These are phyloP conservation scores for Inga oerstediana DNA, from an alignment of 306 rosid species.

Conservation along the genomic window DNA sequence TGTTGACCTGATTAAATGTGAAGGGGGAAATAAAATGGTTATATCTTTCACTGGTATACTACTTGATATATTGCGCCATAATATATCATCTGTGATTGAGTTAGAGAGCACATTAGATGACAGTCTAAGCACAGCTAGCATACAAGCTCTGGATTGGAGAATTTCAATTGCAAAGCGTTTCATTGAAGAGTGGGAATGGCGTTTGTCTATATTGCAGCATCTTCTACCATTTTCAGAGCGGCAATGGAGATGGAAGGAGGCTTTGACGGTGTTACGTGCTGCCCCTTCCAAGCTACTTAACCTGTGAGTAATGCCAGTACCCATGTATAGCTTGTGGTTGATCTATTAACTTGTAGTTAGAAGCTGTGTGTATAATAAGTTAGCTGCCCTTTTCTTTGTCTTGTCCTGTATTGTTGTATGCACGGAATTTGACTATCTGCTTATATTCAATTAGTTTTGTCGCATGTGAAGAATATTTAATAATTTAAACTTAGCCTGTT, in stretches of 20 bases:
- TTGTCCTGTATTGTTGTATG: not conserved
- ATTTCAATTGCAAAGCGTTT: constrained; percentile 71
- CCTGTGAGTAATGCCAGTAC: constrained; percentile 68
- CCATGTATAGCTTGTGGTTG: not conserved
- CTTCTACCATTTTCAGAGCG: constrained; percentile 93
- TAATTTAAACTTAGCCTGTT: constrained; percentile 6
- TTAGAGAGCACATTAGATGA: constrained; percentile 59
- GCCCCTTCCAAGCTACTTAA: constrained; percentile 95
- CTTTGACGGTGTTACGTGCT: constrained; percentile 86
- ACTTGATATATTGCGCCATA: constrained; percentile 66
- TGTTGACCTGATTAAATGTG: constrained; percentile 48
- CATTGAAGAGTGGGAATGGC: constrained; percentile 99
- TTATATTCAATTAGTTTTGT: not conserved
- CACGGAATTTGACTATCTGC: constrained; percentile 3
- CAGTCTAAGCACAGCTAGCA: constrained; percentile 56
- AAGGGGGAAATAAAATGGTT: constrained; percentile 83
- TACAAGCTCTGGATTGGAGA: constrained; percentile 93
- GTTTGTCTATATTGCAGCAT: constrained; percentile 94
- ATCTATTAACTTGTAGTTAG: not conserved
- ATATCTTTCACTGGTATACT: constrained; percentile 73
- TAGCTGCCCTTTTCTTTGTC: not conserved
- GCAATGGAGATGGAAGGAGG: constrained; percentile 98
- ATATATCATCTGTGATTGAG: constrained; percentile 62
- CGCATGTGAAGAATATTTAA: not conserved
- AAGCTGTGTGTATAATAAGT: not conserved